Base-by-base conservation (phyloP, 306 rosid genomes). In the Quercus mongolica region DNA sequence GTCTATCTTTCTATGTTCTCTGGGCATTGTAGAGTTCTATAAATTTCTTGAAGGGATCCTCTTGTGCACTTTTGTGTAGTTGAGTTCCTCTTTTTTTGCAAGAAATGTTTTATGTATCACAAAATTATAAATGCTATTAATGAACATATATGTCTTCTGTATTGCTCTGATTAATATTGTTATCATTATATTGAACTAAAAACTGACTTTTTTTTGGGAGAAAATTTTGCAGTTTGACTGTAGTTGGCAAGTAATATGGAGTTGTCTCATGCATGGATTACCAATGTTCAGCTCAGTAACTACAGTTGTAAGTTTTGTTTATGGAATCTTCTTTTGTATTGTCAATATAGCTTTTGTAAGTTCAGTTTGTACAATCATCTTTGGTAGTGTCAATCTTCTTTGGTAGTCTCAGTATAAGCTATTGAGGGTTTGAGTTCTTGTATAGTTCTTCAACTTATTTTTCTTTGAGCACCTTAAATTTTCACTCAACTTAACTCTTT, bases 161-260 rank as follows among this genome's bases (percentile, higher is more conserved):
- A 18, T 67, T 67, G 17, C 49, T 19, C 7, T 67, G 0, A 19
- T 67, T 67, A 19, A 67, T 26, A 68, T 21, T 21, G 5, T 54
- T 19, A 18, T 49, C 25, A 70, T 14, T 46, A 20, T 17, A 46
- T 23, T 78, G 62, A 41, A 72, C 73, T 87, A 59, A 25, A 12
- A 49, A 59, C 17, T 62, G 82, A 70, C 64, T 86, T 81, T n/a
- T 46, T 75, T 41, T 74, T 15, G 13, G 69, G 82, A 71, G 73
- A 59, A 76, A 41, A 56, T 78, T 82, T 75, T 87, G 88, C 92
- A 94, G 99, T 78, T 87, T 67, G 64, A 87, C 78, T 71, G 79
- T 79, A 88, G 92, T 76, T 92, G 99, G 99, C 90, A 90, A 83
- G 78, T 83, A 23, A 77, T 94, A 51, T 92, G 97, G 97, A 88